These are phyloP conservation scores for Parathielavia hyrcaniae DNA, from an alignment of 495 filamentous ascomycete genomes.

Conservation along the genomic window DNA sequence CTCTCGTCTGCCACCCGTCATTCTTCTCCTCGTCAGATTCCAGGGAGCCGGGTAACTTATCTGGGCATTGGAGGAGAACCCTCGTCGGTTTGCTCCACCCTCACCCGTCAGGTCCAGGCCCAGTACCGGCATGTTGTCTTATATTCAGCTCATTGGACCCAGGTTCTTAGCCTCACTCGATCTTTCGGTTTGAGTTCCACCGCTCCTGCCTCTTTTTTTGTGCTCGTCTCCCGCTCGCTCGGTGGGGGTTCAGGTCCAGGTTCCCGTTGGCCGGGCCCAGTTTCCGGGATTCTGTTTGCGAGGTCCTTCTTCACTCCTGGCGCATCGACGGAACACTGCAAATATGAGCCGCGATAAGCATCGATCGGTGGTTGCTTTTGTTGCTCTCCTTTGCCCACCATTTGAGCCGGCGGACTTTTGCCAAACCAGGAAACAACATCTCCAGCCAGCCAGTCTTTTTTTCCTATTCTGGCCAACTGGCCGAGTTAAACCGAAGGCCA, in stretches of 20 bases:
- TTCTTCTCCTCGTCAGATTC: neutral
- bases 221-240: neutral
- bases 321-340: neutral
- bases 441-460: neutral
- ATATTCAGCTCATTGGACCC: slow-evolving; percentile 8
- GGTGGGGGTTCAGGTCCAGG: no score
- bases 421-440: neutral
- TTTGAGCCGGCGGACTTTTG: neutral
- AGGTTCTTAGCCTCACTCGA: neutral
- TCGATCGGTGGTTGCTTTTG: slow-evolving; percentile 12
- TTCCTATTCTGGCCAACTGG: neutral
- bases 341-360: slow-evolving; percentile 5
- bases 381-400: neutral
- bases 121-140: neutral
- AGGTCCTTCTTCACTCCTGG: neutral
- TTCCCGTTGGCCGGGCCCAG: neutral
- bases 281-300: neutral
- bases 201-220: neutral
- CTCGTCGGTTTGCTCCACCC: neutral
- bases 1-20: neutral
- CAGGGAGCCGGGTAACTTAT: neutral
- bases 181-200: neutral
- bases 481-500: neutral
- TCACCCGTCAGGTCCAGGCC: neutral
- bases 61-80: neutral